Conservation (phyloP, 768 basidiomycete species). For the Collybia nuda region DNA sequence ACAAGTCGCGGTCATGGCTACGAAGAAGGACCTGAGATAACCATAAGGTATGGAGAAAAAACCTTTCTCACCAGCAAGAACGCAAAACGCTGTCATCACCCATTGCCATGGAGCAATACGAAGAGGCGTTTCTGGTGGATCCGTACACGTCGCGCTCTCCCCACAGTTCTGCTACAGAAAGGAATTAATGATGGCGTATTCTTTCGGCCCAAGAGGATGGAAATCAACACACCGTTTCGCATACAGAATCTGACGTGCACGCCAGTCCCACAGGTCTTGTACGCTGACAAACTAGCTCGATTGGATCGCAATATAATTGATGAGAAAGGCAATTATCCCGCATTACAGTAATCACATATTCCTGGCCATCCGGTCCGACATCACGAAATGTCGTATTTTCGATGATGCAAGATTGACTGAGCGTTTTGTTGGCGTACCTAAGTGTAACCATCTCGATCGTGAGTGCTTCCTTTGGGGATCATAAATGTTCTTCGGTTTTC, state of each 20-base stretch:
- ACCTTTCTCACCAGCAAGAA: conserved; percentile 35
- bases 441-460: neutral
- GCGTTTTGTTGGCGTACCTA: conserved; percentile 57
- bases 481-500: neutral
- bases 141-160: conserved; percentile 20
- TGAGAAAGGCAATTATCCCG: conserved; percentile 59
- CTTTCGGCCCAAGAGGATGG: neutral
- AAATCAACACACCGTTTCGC: conserved; percentile 34
- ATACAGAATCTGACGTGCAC: conserved; percentile 58
- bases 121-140: conserved; percentile 36
- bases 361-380: conserved; percentile 34
- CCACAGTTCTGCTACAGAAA: conserved; percentile 29
- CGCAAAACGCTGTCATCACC: conserved; percentile 31
- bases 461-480: neutral
- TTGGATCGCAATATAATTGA: conserved; percentile 53
- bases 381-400: conserved; percentile 56
- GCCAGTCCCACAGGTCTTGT: conserved; percentile 38
- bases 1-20: conserved; percentile 38
- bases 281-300: conserved; percentile 39
- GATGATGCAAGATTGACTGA: conserved; percentile 49
- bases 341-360: conserved; percentile 49
- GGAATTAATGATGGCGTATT: too few species aligned
- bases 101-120: conserved; percentile 45
- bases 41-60: neutral
- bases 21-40: neutral